Evolutionary conservation across 2,329 filamentous ascomycete species (phyloP).

Genomic region (Ophiostoma australiae): DNA sequence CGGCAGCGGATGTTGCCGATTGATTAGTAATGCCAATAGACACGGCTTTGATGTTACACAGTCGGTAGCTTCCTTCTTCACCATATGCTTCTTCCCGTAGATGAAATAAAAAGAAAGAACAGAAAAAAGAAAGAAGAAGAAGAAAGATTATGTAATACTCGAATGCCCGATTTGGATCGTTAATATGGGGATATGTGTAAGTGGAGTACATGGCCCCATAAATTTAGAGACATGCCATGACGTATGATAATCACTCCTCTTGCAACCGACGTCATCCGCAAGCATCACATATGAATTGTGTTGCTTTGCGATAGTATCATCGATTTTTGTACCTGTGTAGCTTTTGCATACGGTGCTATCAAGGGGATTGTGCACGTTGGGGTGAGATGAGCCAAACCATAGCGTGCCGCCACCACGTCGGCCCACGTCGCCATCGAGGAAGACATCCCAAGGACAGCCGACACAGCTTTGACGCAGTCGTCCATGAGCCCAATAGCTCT

Average conservation of each 20-base stretch:
- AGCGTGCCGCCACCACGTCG: not conserved
- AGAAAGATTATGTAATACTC: not conserved
- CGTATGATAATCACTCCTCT: not conserved
- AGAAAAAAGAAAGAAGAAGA: not conserved
- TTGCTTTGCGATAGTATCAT: not conserved
- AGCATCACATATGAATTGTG: not conserved
- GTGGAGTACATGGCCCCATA: not conserved
- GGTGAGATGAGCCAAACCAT: constrained; percentile 1
- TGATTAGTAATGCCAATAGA: not conserved
- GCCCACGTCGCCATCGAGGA: not conserved
- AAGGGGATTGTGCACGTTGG: not conserved
- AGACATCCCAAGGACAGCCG: not conserved
- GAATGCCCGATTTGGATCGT: not conserved
- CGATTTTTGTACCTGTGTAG: not conserved
- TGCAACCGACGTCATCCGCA: constrained; percentile 3
- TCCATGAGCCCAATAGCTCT: not conserved
- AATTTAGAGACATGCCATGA: not conserved
- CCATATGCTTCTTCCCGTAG: not conserved
- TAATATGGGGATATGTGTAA: not conserved
- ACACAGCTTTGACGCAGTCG: not conserved
- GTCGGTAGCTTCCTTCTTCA: not conserved
- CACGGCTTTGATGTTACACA: not conserved
- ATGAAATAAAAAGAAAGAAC: too few species aligned
- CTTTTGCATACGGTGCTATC: not conserved
- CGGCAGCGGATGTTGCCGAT: not conserved